These are phyloP conservation scores for Paramecium octaurelia DNA, from an alignment of 73 alveolate genomes.

Conservation along the genomic window DNA sequence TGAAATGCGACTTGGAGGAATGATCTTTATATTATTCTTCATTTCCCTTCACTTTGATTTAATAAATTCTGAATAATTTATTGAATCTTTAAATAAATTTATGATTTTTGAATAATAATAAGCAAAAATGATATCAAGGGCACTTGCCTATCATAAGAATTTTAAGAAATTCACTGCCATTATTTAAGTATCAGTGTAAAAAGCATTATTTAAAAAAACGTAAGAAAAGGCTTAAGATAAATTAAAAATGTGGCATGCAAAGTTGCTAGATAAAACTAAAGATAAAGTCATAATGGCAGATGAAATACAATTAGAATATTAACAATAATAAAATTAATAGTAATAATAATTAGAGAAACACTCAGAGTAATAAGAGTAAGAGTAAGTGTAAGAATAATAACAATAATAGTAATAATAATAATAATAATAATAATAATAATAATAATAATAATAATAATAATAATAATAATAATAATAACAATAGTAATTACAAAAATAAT, in stretches of 20 bases:
- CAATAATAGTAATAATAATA: background rate
- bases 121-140: slow-evolving; percentile 29
- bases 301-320: background rate
- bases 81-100: background rate
- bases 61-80: background rate
- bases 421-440: background rate
- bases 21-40: background rate
- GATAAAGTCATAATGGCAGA: background rate
- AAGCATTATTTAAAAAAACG: background rate
- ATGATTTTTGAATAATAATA: background rate
- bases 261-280: background rate
- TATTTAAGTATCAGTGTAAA: background rate
- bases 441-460: background rate
- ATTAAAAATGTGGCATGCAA: slow-evolving; percentile 34
- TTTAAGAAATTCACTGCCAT: background rate
- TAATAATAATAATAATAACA: background rate
- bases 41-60: slow-evolving; percentile 25
- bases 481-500: background rate
- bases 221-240: slow-evolving; percentile 8
- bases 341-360: background rate
- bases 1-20: background rate
- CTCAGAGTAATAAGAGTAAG: background rate
- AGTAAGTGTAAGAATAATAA: background rate
- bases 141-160: slow-evolving; percentile 28
- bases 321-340: background rate